Conservation (phyloP, 768 basidiomycete genomes). For the Trametes cingulata region DNA sequence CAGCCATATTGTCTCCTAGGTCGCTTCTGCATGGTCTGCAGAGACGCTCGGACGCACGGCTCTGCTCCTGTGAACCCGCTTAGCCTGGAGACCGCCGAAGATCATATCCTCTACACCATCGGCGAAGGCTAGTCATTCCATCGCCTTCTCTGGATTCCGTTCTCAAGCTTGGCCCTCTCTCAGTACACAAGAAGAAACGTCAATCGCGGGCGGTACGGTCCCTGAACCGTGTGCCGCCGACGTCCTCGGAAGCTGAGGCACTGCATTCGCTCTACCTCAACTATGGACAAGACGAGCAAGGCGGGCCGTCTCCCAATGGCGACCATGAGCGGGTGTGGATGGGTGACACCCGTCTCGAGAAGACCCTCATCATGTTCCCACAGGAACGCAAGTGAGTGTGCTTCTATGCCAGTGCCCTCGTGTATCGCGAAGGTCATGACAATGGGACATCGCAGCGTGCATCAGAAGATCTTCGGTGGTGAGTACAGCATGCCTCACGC, state of each 20-base stretch:
- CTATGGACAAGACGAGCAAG: conserved; percentile 48
- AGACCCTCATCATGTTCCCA: conserved; percentile 78
- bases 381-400: conserved; percentile 75
- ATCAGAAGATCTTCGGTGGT: conserved; percentile 84
- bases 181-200: conserved; percentile 65
- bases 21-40: conserved; percentile 91
- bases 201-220: conserved; percentile 55
- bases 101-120: conserved; percentile 59
- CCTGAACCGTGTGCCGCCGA: conserved; percentile 72
- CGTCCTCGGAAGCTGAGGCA: conserved; percentile 62
- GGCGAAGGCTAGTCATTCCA: conserved; percentile 60
- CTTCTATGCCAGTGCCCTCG: not conserved
- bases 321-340: conserved; percentile 61
- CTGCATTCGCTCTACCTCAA: conserved; percentile 71
- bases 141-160: not conserved
- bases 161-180: not conserved
- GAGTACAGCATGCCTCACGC: conserved; percentile 18
- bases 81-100: conserved; percentile 58
- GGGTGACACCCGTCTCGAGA: conserved; percentile 70
- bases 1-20: conserved; percentile 42
- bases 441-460: conserved; percentile 49
- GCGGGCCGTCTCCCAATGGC: conserved; percentile 14
- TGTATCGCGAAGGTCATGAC: not conserved
- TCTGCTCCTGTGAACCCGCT: conserved; percentile 68
- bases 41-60: conserved; percentile 65